Conservation (phyloP, 2,329 filamentous ascomycete genomes). For the Biscogniauxia sp. region DNA sequence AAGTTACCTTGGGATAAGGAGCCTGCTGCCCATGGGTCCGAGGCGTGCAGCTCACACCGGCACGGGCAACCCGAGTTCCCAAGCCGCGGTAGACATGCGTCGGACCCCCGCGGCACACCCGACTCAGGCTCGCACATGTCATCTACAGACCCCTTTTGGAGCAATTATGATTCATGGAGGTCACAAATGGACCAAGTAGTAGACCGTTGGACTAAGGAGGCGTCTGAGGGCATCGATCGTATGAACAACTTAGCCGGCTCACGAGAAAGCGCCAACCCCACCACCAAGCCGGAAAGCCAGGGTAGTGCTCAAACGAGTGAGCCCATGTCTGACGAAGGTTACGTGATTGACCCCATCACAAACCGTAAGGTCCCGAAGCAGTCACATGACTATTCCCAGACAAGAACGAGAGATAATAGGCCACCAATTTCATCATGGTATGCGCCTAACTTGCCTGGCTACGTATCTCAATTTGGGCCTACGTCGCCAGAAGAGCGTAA, state of each 20-base stretch:
- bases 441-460: too few relatives aligned
- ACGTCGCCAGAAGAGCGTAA: conserved; percentile 16
- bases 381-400: conserved; percentile 15
- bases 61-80: conserved; percentile 34
- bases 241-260: conserved; percentile 1
- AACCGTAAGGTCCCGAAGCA: conserved; percentile 48
- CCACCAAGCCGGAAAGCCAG: not conserved
- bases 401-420: too few relatives aligned
- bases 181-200: conserved; percentile 16
- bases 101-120: conserved; percentile 23
- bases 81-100: conserved; percentile 33
- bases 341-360: conserved; percentile 57
- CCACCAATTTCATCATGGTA: too few relatives aligned
- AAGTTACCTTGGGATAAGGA: conserved; percentile 47
- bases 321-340: conserved; percentile 27
- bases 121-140: conserved; percentile 28
- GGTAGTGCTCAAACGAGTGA: conserved; percentile 1
- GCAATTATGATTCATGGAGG: conserved; percentile 12
- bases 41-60: conserved; percentile 29
- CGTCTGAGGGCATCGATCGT: conserved; percentile 1
- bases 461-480: too few relatives aligned
- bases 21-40: conserved; percentile 34
- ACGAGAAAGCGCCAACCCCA: conserved; percentile 1
- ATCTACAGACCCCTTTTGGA: conserved; percentile 6
- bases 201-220: conserved; percentile 11